These are phyloP conservation scores for Hypomyces rosellus DNA, from an alignment of 2,329 filamentous ascomycete species.

Conservation along the genomic window DNA sequence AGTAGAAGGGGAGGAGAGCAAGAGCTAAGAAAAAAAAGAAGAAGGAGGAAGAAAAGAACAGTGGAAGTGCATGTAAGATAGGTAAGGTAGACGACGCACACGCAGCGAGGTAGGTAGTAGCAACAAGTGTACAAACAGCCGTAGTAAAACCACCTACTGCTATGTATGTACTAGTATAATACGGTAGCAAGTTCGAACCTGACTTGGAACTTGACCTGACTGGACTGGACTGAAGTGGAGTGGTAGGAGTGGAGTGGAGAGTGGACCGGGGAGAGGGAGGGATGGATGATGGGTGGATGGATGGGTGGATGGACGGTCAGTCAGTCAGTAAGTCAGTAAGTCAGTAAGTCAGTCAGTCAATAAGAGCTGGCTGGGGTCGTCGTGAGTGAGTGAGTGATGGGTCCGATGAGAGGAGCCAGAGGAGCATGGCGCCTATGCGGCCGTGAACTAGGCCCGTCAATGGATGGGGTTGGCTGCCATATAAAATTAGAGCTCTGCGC, in stretches of 20 bases:
- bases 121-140: conserved; percentile 2
- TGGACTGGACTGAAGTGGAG: too few relatives aligned
- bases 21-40: conserved; percentile 7
- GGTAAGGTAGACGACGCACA: conserved; percentile 7
- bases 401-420: conserved; percentile 24
- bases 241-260: too few relatives aligned
- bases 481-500: conserved; percentile 39
- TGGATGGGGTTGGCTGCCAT: conserved; percentile 34
- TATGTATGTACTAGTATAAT: too few relatives aligned
- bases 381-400: conserved; percentile 25
- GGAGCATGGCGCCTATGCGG: conserved; percentile 39
- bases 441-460: conserved; percentile 34
- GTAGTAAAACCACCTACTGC: too few relatives aligned
- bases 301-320: conserved; percentile 3
- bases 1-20: not conserved
- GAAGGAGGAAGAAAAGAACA: conserved; percentile 2
- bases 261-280: not conserved
- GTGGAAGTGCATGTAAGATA: conserved; percentile 11
- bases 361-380: conserved; percentile 12
- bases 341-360: not conserved
- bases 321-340: too few relatives aligned
- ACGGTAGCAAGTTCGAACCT: too few relatives aligned
- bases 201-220: too few relatives aligned
- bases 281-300: conserved; percentile 4
- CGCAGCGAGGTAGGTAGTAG: not conserved